Conservation (phyloP, 768 basidiomycete species). For the Pholiota microspora region DNA sequence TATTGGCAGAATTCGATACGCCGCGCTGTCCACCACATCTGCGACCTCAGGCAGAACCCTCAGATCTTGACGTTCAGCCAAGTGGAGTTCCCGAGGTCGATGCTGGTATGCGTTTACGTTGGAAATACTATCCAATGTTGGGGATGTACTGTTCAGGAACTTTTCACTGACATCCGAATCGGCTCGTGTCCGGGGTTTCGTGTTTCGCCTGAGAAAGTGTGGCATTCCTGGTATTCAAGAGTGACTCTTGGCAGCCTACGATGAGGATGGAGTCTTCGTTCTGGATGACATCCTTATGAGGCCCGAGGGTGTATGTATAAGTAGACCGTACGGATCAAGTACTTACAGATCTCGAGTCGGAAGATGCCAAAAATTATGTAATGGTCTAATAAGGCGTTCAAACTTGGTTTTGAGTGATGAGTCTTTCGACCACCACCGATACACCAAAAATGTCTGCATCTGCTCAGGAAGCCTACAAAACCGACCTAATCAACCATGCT, state of each 20-base stretch:
- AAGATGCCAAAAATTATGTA: neutral
- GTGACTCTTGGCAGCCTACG: neutral
- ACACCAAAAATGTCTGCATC: constrained; percentile 4
- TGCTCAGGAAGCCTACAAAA: constrained; percentile 42
- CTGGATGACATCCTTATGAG: neutral
- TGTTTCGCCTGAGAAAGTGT: neutral
- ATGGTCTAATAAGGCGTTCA: neutral
- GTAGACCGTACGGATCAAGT: no score
- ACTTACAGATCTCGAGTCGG: no score
- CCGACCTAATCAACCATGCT: constrained; percentile 64
- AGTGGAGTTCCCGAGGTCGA: neutral
- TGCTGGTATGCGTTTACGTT: no score
- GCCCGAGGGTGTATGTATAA: no score
- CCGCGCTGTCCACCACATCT: neutral
- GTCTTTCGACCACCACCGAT: neutral
- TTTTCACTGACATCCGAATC: no score
- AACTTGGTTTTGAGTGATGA: neutral
- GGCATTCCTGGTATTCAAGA: neutral
- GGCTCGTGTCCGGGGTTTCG: neutral
- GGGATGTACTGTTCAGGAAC: no score
- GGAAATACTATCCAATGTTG: no score
- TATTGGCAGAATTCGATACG: constrained; percentile 64
- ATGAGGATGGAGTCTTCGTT: neutral
- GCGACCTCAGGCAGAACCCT: neutral
- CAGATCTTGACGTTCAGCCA: neutral